Evolutionary conservation across 257 asterid genomes (phyloP).

Genomic region (Lycium barbarum): DNA sequence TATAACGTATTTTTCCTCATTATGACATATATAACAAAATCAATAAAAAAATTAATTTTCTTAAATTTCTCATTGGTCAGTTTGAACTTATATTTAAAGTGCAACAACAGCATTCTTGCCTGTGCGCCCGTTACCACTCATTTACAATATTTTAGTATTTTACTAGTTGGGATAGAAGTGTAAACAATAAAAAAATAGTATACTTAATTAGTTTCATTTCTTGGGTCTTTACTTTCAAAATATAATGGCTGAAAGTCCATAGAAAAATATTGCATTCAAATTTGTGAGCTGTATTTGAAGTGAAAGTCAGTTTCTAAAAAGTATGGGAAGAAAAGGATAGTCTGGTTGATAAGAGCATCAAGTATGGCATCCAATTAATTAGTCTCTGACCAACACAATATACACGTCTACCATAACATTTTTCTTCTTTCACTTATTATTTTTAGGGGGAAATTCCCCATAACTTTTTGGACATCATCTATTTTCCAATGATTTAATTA

Average conservation of each 20-base stretch:
- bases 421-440: not conserved
- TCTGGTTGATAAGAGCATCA: slow-evolving; percentile 10
- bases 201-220: not conserved
- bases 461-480: slow-evolving; percentile 1
- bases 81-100: too few relatives aligned
- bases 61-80: too few relatives aligned
- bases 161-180: too few relatives aligned
- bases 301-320: not conserved
- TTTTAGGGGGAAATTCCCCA: not conserved
- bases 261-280: not conserved
- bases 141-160: too few relatives aligned
- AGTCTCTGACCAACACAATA: not conserved
- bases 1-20: too few relatives aligned
- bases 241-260: not conserved
- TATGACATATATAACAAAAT: not conserved
- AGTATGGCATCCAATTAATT: slow-evolving; percentile 18
- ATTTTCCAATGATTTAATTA: not conserved
- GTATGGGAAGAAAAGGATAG: slow-evolving; percentile 14
- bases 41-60: too few relatives aligned
- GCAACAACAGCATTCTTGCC: too few relatives aligned
- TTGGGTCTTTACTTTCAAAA: not conserved
- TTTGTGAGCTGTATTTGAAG: not conserved
- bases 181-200: not conserved
- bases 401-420: not conserved
- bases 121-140: too few relatives aligned